Evolutionary conservation across 2,329 filamentous ascomycete species (phyloP).

Genomic region (Curvularia sp.): DNA sequence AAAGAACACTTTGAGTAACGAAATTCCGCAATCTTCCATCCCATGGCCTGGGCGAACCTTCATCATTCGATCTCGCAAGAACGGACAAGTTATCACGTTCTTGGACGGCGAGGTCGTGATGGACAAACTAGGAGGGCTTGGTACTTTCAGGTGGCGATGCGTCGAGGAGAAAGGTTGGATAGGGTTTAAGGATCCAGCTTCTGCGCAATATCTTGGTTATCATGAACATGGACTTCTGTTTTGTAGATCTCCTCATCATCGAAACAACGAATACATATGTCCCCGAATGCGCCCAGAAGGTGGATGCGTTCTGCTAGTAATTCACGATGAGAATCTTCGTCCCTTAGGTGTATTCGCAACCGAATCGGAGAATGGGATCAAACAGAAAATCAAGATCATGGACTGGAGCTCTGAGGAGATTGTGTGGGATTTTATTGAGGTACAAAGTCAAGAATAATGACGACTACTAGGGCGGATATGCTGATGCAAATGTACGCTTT

Average conservation of each 20-base stretch:
- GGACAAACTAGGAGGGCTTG: conserved; percentile 31
- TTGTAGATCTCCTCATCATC: conserved; percentile 7
- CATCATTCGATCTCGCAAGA: conserved; percentile 41
- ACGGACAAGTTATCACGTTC: conserved; percentile 41
- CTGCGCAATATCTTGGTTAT: conserved; percentile 21
- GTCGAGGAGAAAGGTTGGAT: conserved; percentile 50
- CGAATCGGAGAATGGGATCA: conserved; percentile 8
- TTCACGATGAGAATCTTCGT: conserved; percentile 1
- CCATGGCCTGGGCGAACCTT: conserved; percentile 40
- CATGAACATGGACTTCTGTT: conserved; percentile 7
- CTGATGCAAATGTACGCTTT: background rate
- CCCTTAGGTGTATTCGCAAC: conserved; percentile 10
- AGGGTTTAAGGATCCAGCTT: conserved; percentile 49
- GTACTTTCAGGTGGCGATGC: conserved; percentile 48
- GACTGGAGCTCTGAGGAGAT: conserved; percentile 9
- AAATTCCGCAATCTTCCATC: conserved; percentile 11
- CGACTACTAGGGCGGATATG: background rate
- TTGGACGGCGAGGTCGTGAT: conserved; percentile 40
- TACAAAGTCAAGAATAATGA: conserved; percentile 4
- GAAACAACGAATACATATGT: conserved; percentile 13
- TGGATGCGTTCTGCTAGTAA: conserved; percentile 11
- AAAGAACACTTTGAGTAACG: conserved; percentile 1
- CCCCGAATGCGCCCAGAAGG: conserved; percentile 15
- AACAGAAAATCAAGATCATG: conserved; percentile 9
- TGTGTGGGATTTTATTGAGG: conserved; percentile 18